A percentile compares a stretch with the other conserved stretches of the same genome.
Evolutionary conservation across 768 basidiomycete species (phyloP).

Genomic region (Nevesoporus exiguus): DNA sequence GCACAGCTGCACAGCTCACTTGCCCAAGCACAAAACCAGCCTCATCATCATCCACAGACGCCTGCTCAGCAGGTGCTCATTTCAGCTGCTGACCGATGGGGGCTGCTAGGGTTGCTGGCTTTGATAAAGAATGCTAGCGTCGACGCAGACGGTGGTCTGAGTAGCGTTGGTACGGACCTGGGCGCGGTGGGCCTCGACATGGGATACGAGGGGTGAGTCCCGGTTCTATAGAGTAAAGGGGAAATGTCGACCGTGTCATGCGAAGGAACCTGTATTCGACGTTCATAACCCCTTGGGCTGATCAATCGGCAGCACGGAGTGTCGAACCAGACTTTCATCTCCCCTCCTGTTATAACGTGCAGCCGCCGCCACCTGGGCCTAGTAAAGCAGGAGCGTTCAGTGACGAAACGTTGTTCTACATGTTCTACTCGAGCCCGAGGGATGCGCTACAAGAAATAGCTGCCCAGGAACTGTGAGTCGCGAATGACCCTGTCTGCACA

Average conservation of each 20-base stretch:
- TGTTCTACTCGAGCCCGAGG: conserved; percentile 93
- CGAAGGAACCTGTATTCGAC: conserved; percentile 77
- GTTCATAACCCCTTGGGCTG: conserved; percentile 96
- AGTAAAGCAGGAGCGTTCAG: conserved; percentile 80
- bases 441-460: conserved; percentile 94
- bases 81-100: conserved; percentile 94
- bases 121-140: conserved; percentile 77
- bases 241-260: conserved; percentile 21
- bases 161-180: conserved; percentile 86
- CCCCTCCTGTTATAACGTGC: conserved; percentile 90
- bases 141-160: conserved; percentile 77
- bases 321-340: conserved; percentile 92
- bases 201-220: conserved; percentile 71
- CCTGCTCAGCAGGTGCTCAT: conserved; percentile 92
- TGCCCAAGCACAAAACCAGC: conserved; percentile 30
- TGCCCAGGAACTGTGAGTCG: conserved; percentile 87
- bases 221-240: conserved; percentile 18
- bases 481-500: conserved; percentile 9
- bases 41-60: conserved; percentile 67
- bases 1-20: conserved; percentile 33
- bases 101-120: conserved; percentile 78
- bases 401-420: conserved; percentile 96
- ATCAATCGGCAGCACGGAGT: conserved; percentile 77
- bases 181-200: conserved; percentile 91
- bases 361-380: conserved; percentile 80